phyloP scores from a whole-genome alignment of 2,329 filamentous ascomycete genomes.

The Pseudomassariella vexata region DNA sequence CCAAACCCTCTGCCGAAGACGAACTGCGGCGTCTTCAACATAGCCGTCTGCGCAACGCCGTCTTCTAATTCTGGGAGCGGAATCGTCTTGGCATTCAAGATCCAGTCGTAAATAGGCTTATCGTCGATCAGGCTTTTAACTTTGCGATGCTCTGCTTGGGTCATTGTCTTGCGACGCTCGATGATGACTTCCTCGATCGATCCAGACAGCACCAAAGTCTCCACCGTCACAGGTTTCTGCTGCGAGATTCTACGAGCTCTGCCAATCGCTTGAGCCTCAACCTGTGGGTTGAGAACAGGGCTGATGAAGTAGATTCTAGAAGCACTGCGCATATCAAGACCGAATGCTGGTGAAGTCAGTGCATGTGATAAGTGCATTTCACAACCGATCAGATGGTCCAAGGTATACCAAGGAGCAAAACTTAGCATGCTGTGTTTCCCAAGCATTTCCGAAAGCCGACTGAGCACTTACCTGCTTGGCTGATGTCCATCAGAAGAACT shows the following conservation, averaged over 20 bases:
- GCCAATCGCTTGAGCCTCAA: slow-evolving; percentile 89
- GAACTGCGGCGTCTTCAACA: slow-evolving; percentile 36
- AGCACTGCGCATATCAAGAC: slow-evolving; percentile 77
- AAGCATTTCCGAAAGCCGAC: too few species aligned
- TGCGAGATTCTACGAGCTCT: slow-evolving; percentile 86
- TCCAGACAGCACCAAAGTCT: slow-evolving; percentile 74
- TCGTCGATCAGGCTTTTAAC: slow-evolving; percentile 55
- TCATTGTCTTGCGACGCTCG: slow-evolving; percentile 68
- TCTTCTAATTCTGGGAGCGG: slow-evolving; percentile 19
- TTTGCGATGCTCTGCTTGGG: slow-evolving; percentile 53
- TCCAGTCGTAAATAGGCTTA: slow-evolving; percentile 53
- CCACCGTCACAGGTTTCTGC: slow-evolving; percentile 69
- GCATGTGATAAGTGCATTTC: too few species aligned
- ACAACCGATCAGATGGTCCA: too few species aligned
- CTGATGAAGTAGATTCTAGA: slow-evolving; percentile 86
- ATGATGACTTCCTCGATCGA: slow-evolving; percentile 85
- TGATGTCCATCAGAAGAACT: slow-evolving; percentile 87
- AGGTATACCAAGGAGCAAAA: too few species aligned
- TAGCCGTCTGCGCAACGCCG: slow-evolving; percentile 42
- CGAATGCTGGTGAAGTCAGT: too few species aligned
- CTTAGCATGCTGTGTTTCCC: too few species aligned
- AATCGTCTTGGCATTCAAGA: slow-evolving; percentile 44
- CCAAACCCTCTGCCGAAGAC: slow-evolving; percentile 48
- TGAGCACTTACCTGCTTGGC: too few species aligned
- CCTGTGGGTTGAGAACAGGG: slow-evolving; percentile 76